Evolutionary conservation across 441 rosid genomes (phyloP).

Genomic region (Metrosideros polymorpha): DNA sequence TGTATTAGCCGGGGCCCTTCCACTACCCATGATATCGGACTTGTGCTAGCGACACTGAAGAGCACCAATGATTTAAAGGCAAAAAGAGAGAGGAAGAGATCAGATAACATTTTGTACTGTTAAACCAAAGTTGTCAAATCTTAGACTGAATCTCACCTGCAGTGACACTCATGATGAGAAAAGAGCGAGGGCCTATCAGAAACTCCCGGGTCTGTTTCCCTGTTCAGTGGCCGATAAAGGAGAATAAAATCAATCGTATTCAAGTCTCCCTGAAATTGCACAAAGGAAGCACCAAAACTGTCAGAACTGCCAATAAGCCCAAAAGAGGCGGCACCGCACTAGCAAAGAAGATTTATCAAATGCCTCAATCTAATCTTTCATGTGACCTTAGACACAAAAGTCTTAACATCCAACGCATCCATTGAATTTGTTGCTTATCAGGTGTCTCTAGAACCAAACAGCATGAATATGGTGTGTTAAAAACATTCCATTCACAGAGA

Average conservation of each 20-base stretch:
- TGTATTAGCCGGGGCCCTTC: constrained; percentile 48
- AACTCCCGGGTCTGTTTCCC: constrained; percentile 24
- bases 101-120: background rate
- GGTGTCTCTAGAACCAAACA: background rate
- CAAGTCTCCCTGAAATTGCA: constrained; percentile 42
- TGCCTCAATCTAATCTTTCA: background rate
- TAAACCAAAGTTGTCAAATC: background rate
- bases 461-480: background rate
- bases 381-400: background rate
- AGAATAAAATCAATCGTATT: constrained; percentile 66
- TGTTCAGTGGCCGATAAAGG: constrained; percentile 37
- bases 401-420: background rate
- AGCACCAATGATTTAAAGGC: background rate
- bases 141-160: constrained; percentile 41
- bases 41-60: constrained; percentile 37
- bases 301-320: background rate
- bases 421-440: background rate
- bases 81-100: background rate
- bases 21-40: constrained; percentile 70
- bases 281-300: background rate
- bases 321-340: background rate
- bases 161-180: constrained; percentile 75
- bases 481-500: background rate
- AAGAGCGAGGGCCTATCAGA: constrained; percentile 33
- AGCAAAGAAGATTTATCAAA: background rate